phyloP scores from a whole-genome alignment of 352 stramenopile genomes.

The Pythium coloratum region DNA sequence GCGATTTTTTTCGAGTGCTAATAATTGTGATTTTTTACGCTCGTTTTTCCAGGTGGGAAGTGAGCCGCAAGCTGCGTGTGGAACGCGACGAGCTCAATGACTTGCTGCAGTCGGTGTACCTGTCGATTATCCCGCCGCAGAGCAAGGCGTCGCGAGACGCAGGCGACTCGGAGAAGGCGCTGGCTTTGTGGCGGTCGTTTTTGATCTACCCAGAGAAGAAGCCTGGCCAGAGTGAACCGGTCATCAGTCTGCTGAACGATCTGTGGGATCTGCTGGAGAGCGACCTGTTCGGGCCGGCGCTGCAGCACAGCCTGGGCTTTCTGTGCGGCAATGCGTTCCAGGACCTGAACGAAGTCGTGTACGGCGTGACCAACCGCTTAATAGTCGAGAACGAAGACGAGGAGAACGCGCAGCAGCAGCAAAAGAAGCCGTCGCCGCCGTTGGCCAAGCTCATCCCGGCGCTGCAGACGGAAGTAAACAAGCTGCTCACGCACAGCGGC shows the following conservation, averaged over 20 bases:
- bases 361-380: slow-evolving; percentile 36
- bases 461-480: slow-evolving; percentile 70
- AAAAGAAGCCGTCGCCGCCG: slow-evolving; percentile 51
- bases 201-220: slow-evolving; percentile 79
- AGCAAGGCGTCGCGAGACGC: slow-evolving; percentile 15
- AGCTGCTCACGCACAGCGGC: slow-evolving; percentile 54
- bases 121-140: slow-evolving; percentile 49
- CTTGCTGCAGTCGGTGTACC: slow-evolving; percentile 65
- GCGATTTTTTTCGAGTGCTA: neutral
- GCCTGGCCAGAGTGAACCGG: slow-evolving; percentile 61
- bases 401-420: slow-evolving; percentile 31
- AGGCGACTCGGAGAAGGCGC: slow-evolving; percentile 32
- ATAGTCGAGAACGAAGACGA: slow-evolving; percentile 29
- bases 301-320: slow-evolving; percentile 73
- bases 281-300: slow-evolving; percentile 66
- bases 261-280: slow-evolving; percentile 82
- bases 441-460: slow-evolving; percentile 81
- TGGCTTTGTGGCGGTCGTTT: slow-evolving; percentile 60
- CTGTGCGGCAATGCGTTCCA: slow-evolving; percentile 82
- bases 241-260: slow-evolving; percentile 81
- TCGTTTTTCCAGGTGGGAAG: slow-evolving; percentile 46
- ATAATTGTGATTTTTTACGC: too few relatives aligned
- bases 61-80: slow-evolving; percentile 69
- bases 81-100: slow-evolving; percentile 72
- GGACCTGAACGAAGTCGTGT: slow-evolving; percentile 75